Percentiles rank a stretch among this genome's conserved stretches.
Evolutionary conservation across 768 basidiomycete species (phyloP).

Genomic region (Podaxis sp.): DNA sequence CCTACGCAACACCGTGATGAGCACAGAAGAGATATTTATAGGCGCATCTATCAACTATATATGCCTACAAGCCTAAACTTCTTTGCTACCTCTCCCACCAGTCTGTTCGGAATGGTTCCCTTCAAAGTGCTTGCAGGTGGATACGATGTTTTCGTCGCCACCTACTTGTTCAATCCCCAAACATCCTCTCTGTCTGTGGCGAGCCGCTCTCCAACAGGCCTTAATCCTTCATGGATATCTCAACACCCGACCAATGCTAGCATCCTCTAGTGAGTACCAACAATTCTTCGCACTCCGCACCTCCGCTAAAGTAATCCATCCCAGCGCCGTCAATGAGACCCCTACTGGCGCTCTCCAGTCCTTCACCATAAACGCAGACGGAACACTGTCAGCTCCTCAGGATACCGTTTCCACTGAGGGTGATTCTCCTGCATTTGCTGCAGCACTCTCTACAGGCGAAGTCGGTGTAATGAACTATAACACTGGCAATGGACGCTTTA

Average conservation of each 20-base stretch:
- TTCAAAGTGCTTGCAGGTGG: conserved; percentile 20
- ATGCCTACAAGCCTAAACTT: background rate
- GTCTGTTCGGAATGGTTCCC: conserved; percentile 11
- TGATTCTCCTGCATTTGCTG: conserved; percentile 49
- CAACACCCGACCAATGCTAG: conserved; percentile 15
- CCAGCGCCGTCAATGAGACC: conserved; percentile 64
- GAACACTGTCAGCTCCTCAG: conserved; percentile 41
- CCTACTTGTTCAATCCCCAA: conserved; percentile 17
- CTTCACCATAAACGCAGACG: conserved; percentile 47
- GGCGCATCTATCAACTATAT: background rate
- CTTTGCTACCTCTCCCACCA: background rate
- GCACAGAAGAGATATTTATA: background rate
- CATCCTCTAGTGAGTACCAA: conserved; percentile 50
- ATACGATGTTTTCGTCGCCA: conserved; percentile 18
- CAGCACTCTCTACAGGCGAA: conserved; percentile 51
- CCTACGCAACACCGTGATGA: background rate
- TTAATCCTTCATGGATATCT: conserved; percentile 18
- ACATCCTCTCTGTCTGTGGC: conserved; percentile 10
- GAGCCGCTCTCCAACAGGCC: conserved; percentile 16
- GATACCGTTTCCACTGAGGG: conserved; percentile 52
- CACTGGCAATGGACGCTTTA: conserved; percentile 53
- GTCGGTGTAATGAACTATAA: conserved; percentile 63
- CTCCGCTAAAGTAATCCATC: conserved; percentile 18
- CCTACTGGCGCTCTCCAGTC: conserved; percentile 51
- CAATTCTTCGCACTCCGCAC: background rate